phyloP scores from a whole-genome alignment of 1,284 basidiomycete genomes.

The Fomitopsis pinicola region DNA sequence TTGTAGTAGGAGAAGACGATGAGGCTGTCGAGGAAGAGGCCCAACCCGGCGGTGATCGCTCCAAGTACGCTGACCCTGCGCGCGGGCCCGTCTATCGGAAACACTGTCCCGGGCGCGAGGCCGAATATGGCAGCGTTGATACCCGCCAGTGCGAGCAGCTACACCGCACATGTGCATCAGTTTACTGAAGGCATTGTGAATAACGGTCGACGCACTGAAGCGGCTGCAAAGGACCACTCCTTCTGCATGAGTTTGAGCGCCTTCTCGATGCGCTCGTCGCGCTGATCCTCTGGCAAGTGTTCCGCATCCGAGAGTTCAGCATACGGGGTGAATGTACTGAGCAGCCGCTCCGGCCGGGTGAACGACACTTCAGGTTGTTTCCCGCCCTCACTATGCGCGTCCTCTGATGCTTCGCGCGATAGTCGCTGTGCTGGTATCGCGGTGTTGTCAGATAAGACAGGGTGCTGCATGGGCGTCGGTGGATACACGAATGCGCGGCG shows the following conservation, averaged over 20 bases:
- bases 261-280: conserved; percentile 36
- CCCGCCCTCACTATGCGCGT: not conserved
- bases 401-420: not conserved
- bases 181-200: not conserved
- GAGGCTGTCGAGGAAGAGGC: conserved; percentile 56
- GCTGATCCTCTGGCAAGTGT: too few species aligned
- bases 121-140: conserved; percentile 49
- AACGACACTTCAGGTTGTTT: conserved; percentile 11
- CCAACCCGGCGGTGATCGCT: conserved; percentile 55
- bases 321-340: conserved; percentile 26
- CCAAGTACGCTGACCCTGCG: conserved; percentile 48
- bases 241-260: conserved; percentile 29
- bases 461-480: too few species aligned
- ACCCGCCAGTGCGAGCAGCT: conserved; percentile 24
- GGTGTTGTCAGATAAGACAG: too few species aligned
- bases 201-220: conserved; percentile 18
- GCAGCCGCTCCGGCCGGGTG: conserved; percentile 33
- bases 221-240: conserved; percentile 33
- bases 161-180: not conserved
- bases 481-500: too few species aligned
- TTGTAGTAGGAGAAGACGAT: conserved; percentile 54
- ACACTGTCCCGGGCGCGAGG: conserved; percentile 46
- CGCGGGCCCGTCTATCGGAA: conserved; percentile 41
- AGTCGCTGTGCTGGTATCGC: not conserved
- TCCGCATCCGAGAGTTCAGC: not conserved